Base-by-base conservation (phyloP, 2,329 filamentous ascomycete species). In the Ophiostoma quercus region DNA sequence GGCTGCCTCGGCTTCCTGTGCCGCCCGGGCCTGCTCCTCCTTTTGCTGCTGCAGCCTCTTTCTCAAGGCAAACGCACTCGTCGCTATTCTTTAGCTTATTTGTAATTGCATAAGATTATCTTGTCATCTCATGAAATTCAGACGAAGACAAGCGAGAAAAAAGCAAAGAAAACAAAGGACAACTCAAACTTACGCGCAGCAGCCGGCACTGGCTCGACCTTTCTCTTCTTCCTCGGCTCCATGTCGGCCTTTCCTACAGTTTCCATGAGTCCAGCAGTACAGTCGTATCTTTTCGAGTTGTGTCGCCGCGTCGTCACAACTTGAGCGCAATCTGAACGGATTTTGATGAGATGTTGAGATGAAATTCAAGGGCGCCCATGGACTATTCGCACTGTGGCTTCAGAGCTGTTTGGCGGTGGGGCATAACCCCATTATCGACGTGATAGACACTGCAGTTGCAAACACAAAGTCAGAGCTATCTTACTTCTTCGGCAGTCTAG, bases 41-140 rank as follows among this genome's bases (percentile, higher is more conserved):
- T 73, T 74, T 68, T 75, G 74, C 72, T 73, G 72, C 76, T 67
- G 80, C 3, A 82, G 75, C 69, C 76, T 79, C 69, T 79, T 79
- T 2, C 81, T 77, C 47, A 82, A 75, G 29, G 82, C 80, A 75
- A 82, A 82, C 25, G 82, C 82, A 74, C 81, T 83, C 77, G 82
- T 77, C 22, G 76, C 78, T 80, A 67, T 12, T 11, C 3, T 3
- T 65, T 39, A 65, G 62, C 51, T 25, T 57, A 16, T 22, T 5
- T 34, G 3, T 2, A 34, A 34, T 34, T 14, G 9, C 51, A 57
- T 57, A 12, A 25, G 22, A 25, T n/a, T 6, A 12, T 3, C 32
- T 5, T 19, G 16, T n/a, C 60, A 39, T 63, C 32, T 47, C 65
- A 29, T 29, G 4, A 9, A n/a, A 22, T 8, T 41, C 25, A 29